Percentiles rank a stretch among this genome's conserved stretches.
These are phyloP conservation scores for Telopea speciosissima DNA, from an alignment of 177 flowering plant species.

Conservation along the genomic window DNA sequence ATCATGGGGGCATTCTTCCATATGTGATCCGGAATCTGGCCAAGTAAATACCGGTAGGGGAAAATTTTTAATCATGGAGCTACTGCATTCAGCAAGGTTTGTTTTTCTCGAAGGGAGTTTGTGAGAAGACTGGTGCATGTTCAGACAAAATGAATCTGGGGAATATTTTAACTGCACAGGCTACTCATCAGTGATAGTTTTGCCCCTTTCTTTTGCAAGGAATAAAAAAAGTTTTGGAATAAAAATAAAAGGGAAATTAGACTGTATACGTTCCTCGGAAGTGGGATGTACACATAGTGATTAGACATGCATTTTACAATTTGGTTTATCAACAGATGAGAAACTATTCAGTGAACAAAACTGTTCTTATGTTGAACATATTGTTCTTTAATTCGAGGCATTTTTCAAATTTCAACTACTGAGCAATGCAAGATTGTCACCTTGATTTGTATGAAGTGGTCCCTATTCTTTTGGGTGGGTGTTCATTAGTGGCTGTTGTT, in stretches of 20 bases:
- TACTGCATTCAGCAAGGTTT: background rate
- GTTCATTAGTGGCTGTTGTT: too few species aligned
- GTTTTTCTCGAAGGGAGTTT: background rate
- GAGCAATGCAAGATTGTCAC: too few species aligned
- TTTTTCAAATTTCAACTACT: too few species aligned
- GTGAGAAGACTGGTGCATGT: background rate
- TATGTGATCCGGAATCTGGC: conserved; percentile 75
- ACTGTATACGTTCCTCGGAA: too few species aligned
- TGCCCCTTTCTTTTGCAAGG: background rate
- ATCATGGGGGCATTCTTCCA: conserved; percentile 88
- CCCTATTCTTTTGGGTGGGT: too few species aligned
- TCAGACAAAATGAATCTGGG: background rate
- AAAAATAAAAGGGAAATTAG: background rate
- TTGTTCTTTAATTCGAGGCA: too few species aligned
- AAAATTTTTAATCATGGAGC: background rate
- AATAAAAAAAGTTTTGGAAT: background rate
- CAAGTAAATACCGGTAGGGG: conserved; percentile 26
- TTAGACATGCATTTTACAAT: too few species aligned
- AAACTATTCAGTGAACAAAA: too few species aligned
- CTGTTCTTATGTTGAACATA: too few species aligned
- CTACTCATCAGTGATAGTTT: background rate
- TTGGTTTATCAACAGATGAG: too few species aligned
- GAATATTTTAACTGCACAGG: background rate
- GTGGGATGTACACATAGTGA: too few species aligned
- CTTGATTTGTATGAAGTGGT: too few species aligned